phyloP scores from a whole-genome alignment of 1,284 basidiomycete genomes.

The Gymnopus androsaceus region DNA sequence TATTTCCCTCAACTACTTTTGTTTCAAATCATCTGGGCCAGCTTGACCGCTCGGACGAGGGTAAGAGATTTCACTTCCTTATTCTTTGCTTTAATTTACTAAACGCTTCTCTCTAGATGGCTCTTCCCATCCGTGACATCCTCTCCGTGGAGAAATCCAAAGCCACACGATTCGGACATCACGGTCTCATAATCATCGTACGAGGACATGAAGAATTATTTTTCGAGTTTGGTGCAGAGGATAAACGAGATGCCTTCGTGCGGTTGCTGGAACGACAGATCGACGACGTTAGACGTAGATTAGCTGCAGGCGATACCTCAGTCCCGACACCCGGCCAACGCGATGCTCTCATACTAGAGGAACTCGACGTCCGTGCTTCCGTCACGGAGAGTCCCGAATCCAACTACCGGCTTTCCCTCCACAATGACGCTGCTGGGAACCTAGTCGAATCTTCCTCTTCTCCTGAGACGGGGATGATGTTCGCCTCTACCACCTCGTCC shows the following conservation, averaged over 20 bases:
- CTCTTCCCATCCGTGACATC: slow-evolving; percentile 88
- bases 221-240: slow-evolving; percentile 85
- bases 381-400: not conserved
- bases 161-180: slow-evolving; percentile 86
- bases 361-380: slow-evolving; percentile 48
- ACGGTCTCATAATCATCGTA: slow-evolving; percentile 87
- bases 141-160: slow-evolving; percentile 83
- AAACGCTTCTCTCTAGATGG: slow-evolving; percentile 67
- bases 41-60: slow-evolving; percentile 74
- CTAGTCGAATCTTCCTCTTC: slow-evolving; percentile 73
- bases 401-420: slow-evolving; percentile 12
- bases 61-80: slow-evolving; percentile 44
- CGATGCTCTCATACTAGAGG: slow-evolving; percentile 74
- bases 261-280: slow-evolving; percentile 77
- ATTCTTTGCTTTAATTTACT: not conserved
- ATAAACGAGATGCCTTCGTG: slow-evolving; percentile 78
- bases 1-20: slow-evolving; percentile 86
- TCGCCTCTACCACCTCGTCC: slow-evolving; percentile 88
- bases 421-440: slow-evolving; percentile 13
- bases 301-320: slow-evolving; percentile 42
- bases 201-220: slow-evolving; percentile 97
- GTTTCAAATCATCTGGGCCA: slow-evolving; percentile 85
- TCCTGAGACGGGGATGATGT: too few relatives aligned
- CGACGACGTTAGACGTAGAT: slow-evolving; percentile 64
- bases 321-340: slow-evolving; percentile 51